Evolutionary conservation across 192 early-diverging fungal species (phyloP).

Genomic region (Borealophlyctis nickersoniae): DNA sequence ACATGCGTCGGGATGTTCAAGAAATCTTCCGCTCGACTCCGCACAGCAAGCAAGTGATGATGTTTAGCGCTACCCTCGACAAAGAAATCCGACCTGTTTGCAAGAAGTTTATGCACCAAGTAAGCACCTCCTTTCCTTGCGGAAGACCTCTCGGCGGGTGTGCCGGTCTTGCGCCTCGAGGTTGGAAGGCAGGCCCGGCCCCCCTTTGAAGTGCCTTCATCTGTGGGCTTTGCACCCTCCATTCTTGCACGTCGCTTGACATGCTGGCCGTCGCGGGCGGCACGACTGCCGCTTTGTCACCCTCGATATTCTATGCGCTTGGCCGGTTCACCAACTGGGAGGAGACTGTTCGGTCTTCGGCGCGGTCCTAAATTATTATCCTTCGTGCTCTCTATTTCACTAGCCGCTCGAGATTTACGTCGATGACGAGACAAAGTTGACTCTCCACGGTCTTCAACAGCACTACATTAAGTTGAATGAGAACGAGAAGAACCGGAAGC

Average conservation of each 20-base stretch:
- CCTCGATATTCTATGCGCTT: too few species aligned
- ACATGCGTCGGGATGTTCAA: conserved; percentile 97
- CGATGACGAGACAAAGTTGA: conserved; percentile 96
- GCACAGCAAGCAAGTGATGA: conserved; percentile 98
- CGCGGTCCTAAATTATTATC: not conserved
- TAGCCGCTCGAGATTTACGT: conserved; percentile 97
- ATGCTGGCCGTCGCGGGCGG: not conserved
- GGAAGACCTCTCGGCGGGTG: not conserved
- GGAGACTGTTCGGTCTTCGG: not conserved
- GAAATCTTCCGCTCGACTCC: conserved; percentile 93
- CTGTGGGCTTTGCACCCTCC: not conserved
- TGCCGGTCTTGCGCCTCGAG: not conserved
- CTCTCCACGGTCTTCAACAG: conserved; percentile 95
- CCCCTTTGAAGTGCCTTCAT: not conserved
- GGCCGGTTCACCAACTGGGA: too few species aligned
- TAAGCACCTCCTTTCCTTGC: conserved; percentile 32
- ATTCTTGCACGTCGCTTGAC: conserved; percentile 3
- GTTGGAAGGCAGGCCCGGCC: not conserved
- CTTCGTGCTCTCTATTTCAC: conserved; percentile 15
- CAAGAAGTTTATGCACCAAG: conserved; percentile 97
- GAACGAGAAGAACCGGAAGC: conserved; percentile 87
- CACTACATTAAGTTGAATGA: conserved; percentile 85
- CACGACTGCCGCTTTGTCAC: too few species aligned
- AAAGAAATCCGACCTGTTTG: conserved; percentile 90
- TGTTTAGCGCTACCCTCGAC: conserved; percentile 94